Evolutionary conservation across 2,329 filamentous ascomycete species (phyloP), one percentile per base, ranked within the genome.

Genomic region (Beauveria varroae): DNA sequence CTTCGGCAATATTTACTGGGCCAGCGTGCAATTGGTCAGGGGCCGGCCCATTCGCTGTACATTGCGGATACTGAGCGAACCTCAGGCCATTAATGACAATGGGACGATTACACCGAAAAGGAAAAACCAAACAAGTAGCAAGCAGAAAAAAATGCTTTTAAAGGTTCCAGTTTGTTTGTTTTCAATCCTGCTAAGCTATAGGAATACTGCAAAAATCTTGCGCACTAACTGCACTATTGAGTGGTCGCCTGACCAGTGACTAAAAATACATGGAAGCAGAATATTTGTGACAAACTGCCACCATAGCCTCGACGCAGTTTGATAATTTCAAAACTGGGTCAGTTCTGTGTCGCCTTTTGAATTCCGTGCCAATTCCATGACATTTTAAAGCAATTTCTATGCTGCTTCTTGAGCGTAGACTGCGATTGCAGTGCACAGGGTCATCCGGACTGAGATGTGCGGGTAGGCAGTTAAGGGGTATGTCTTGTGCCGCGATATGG

Each of bases 11-110:
- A 50, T 43, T 43, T 18, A 50, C 50, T 43, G 24, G 43, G 43
- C 22, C 43, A 22, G 56, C 59, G 44, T 56, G 34, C 43, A 56
- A 61, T 61, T 61, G 59, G 59, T 40, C 52, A 56, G 50, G n/a
- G 50, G 37, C 43, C 50, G 34, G 34, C 12, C 34, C 51, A 54
- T 52, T 47, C 41, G 22, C 22, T n/a, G 3, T 28, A 28, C 22
- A 44, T 51, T 34, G 30, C 30, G 30, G 30, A 34, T 41, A 37
- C 44, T 37, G 20, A 24, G 12, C 7, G 10, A 55, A 41, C 40
- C 49, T 54, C 41, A 40, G 50, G 30, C 51, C 30, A 49, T 60
- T 49, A 20, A 24, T 30, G 30, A 50, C 26, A 28, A 26, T 16
- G 51, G 47, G 24, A 20, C 10, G 3, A 41, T n/a, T 37, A 9